Base-by-base conservation (phyloP, 1,284 basidiomycete genomes). In the Fomitopsis pinicola region DNA sequence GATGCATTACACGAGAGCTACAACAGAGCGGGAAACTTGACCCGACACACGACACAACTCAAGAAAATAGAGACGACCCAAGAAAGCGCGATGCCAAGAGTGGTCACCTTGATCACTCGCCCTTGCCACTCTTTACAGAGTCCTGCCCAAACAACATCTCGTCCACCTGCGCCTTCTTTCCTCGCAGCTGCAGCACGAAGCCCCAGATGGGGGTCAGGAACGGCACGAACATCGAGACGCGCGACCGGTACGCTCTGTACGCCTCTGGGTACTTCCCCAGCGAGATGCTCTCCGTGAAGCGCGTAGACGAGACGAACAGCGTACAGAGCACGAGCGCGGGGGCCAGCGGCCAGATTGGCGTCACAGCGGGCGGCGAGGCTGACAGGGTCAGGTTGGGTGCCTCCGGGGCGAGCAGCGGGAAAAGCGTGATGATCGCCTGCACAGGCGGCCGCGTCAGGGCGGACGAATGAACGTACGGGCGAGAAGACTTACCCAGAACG, bases 161-260 rank as follows among this genome's bases (percentile, higher is more conserved):
- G 26, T 83, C 80, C 1, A 77, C 72, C 61, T 67, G 66, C 54
- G 68, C 66, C 60, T 73, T 75, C 69, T 71, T 74, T 7, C 78
- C 78, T 46, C 63, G 66, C 15, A 73, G 55, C 26, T 68, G 62
- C 64, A 83, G 67, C 30, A 76, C 54, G 22, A 68, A 62, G 0
- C 81, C 81, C 71, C 72, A 75, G 15, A 80, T 69, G 4, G 73
- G 72, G 0, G 89, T 90, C 59, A 79, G 71, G 58, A 82, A 68
- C 5, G 88, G 88, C 10, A 80, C 73, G 71, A 96, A 95, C 87
- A 94, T 93, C 28, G 85, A 88, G n/a, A 96, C 93, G 22, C 94
- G 81, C 64, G 79, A 74, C 72, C 87, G 85, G 73, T 96, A 96
- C 17, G 86, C 84, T 17, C 69, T 69, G 75, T 96, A 97, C 4